Conservation (phyloP, 1,284 basidiomycete species). For the Cryptococcus wingfieldii region DNA sequence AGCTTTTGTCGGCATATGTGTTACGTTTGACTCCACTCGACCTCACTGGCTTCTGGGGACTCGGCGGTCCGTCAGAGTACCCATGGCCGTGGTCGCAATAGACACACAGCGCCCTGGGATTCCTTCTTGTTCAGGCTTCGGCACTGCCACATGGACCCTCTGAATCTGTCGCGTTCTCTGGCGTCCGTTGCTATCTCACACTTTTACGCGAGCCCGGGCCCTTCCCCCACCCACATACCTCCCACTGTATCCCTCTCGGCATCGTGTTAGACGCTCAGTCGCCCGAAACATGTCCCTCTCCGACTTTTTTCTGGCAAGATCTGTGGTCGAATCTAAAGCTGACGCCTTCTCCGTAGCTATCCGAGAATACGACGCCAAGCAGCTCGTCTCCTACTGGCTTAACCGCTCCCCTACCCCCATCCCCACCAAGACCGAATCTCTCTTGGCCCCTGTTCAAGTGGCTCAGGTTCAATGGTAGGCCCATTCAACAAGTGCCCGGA, state of each 20-base stretch:
- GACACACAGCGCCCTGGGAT: too few species aligned
- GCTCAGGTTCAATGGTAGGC: slow-evolving; percentile 50
- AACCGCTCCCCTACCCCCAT: slow-evolving; percentile 67
- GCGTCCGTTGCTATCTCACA: too few species aligned
- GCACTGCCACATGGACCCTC: too few species aligned
- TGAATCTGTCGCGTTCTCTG: too few species aligned
- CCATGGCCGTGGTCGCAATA: too few species aligned
- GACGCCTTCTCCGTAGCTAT: slow-evolving; percentile 58
- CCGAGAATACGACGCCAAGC: slow-evolving; percentile 92
- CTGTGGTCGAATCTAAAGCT: neutral
- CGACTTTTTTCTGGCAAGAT: neutral
- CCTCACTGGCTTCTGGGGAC: too few species aligned
- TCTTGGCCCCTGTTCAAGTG: slow-evolving; percentile 47
- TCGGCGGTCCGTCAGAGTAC: too few species aligned
- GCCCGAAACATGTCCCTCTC: neutral
- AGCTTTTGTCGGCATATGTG: neutral
- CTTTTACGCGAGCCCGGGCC: too few species aligned
- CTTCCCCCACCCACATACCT: too few species aligned
- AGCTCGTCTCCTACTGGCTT: slow-evolving; percentile 89
- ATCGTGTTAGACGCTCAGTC: neutral
- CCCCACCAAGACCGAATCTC: slow-evolving; percentile 45
- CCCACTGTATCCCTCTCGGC: neutral
- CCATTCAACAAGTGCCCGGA: neutral
- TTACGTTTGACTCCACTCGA: neutral
- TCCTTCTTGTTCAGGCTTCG: too few species aligned